Percentiles rank a stretch among this genome's conserved stretches.
These are phyloP conservation scores for Plasmodium relictum DNA, from an alignment of 169 alveolate genomes.

Conservation along the genomic window DNA sequence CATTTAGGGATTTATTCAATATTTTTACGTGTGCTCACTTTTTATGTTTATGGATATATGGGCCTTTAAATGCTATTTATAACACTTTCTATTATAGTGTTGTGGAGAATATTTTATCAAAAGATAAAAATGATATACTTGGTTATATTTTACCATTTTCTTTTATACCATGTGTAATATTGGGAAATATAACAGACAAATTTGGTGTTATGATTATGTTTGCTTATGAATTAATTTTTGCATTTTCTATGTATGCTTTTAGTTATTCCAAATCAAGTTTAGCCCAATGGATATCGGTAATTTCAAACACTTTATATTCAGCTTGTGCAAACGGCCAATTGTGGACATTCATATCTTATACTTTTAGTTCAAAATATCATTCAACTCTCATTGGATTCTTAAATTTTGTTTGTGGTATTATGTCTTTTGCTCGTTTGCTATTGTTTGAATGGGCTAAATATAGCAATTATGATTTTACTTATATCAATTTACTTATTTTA, in stretches of 20 bases:
- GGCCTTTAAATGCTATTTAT: constrained; percentile 72
- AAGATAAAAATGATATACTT: constrained; percentile 51
- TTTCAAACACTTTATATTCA: constrained; percentile 70
- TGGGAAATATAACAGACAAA: constrained; percentile 76
- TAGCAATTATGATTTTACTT: constrained; percentile 61
- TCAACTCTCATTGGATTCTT: constrained; percentile 78
- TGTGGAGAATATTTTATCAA: constrained; percentile 64
- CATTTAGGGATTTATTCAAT: constrained; percentile 29
- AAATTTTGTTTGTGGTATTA: constrained; percentile 77
- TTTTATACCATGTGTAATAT: constrained; percentile 72
- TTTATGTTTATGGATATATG: constrained; percentile 76
- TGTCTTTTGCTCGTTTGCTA: constrained; percentile 50
- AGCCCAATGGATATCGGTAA: constrained; percentile 74
- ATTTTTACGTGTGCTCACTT: constrained; percentile 64
- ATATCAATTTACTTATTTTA: constrained; percentile 43
- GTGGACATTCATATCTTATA: constrained; percentile 78
- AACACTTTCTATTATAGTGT: constrained; percentile 67
- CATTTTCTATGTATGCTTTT: constrained; percentile 43
- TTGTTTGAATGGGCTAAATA: constrained; percentile 70
- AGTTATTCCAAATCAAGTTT: constrained; percentile 24
- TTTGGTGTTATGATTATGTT: constrained; percentile 78
- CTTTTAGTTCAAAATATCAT: constrained; percentile 80
- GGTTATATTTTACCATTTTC: constrained; percentile 77
- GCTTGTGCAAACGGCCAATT: constrained; percentile 79
- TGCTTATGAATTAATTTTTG: constrained; percentile 74